Base-by-base conservation (phyloP, 148 eudicot genomes). In the Diospyros kaki region DNA sequence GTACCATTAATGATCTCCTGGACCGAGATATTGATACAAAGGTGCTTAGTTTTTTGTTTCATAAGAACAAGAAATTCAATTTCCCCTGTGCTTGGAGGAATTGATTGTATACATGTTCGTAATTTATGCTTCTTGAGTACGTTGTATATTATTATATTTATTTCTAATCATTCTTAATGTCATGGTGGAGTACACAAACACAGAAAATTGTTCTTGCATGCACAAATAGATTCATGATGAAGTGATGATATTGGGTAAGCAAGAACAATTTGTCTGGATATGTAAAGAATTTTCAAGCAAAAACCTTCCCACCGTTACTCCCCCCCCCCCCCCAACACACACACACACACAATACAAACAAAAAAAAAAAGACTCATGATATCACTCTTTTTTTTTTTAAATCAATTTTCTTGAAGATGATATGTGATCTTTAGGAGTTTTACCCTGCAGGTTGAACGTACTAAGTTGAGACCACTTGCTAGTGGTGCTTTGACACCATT, bases 401-500 rank as follows among this genome's bases (percentile, higher is more conserved):
- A 58, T 51, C 17, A 28, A 28, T 74, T 40, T 50, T 55, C 4
- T 4, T 2, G 2, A n/a, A 13, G 56, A 62, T 54, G 9, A 4
- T 58, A 12, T 46, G 18, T 50, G 42, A 18, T 68, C 38, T 60
- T 42, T 28, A 15, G 71, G 50, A 58, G 38, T 63, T n/a, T 56
- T 12, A 48, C 45, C 68, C 38, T 84, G 80, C 84, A 91, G 97
- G 97, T 93, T 63, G 98, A 89, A 56, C 91, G 93, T 48, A 90
- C 92, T 54, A 87, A 80, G 84, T 73, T 77, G 73, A 85, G 98
- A 81, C 96, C 98, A 38, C 70, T 93, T 56, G 98, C 96, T 39
- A 90, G 98, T 87, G 98, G 96, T 74, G 82, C 74, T 44, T 82
- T 93, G 82, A 83, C 93, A 64, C 92, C 92, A 12, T 89, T 86